Conservation (phyloP, 2,329 filamentous ascomycete species). For the Hypoxylon sp. region DNA sequence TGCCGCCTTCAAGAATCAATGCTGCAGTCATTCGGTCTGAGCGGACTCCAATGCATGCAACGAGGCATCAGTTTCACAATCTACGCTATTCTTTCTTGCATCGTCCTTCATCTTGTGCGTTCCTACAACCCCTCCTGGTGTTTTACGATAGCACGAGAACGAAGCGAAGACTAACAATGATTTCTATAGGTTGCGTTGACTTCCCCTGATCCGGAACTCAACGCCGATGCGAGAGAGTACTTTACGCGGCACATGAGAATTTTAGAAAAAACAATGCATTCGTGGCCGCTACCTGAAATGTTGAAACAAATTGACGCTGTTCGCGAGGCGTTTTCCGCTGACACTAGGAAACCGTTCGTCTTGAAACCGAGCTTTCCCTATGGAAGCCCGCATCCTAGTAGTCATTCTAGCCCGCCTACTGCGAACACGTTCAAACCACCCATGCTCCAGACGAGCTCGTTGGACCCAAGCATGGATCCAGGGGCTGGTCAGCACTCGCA, state of each 20-base stretch:
- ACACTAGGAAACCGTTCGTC: slow-evolving; percentile 86
- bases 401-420: slow-evolving; percentile 73
- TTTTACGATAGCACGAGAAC: slow-evolving; percentile 1
- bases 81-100: slow-evolving; percentile 91
- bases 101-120: slow-evolving; percentile 91
- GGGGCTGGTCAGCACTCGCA: slow-evolving; percentile 66
- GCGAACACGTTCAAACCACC: slow-evolving; percentile 66
- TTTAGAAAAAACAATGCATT: slow-evolving; percentile 83
- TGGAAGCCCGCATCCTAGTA: slow-evolving; percentile 78
- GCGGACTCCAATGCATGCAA: slow-evolving; percentile 90
- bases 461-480: slow-evolving; percentile 68
- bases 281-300: slow-evolving; percentile 91
- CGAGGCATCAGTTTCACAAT: slow-evolving; percentile 95
- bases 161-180: slow-evolving; percentile 34
- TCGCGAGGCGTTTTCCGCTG: slow-evolving; percentile 90
- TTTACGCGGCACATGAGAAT: slow-evolving; percentile 96
- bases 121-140: slow-evolving; percentile 15
- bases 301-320: slow-evolving; percentile 90
- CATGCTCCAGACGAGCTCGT: slow-evolving; percentile 61
- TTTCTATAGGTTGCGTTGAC: slow-evolving; percentile 83
- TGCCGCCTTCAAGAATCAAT: slow-evolving; percentile 90
- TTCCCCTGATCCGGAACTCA: slow-evolving; percentile 90
- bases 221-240: slow-evolving; percentile 85
- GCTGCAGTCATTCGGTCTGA: slow-evolving; percentile 79
- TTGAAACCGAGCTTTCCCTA: slow-evolving; percentile 90